Evolutionary conservation across 192 early-diverging fungal species (phyloP).

Genomic region (Rhizoclosmatium globosum): DNA sequence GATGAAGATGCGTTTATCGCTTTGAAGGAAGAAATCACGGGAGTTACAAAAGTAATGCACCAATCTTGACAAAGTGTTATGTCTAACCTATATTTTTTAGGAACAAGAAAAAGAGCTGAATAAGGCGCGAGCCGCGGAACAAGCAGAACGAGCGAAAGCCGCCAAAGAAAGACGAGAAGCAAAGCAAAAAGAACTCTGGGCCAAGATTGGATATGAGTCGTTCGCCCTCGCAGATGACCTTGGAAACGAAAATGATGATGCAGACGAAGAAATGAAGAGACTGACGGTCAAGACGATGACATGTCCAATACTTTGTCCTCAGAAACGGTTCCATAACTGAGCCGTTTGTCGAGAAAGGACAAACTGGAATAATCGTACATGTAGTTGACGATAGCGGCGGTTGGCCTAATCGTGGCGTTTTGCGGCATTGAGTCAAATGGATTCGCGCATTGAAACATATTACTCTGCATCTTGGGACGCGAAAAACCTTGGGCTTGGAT

Average conservation of each 20-base stretch:
- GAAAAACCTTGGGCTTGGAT: slow-evolving; percentile 27
- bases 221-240: slow-evolving; percentile 12
- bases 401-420: slow-evolving; percentile 37
- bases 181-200: slow-evolving; percentile 3
- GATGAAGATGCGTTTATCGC: slow-evolving; percentile 35
- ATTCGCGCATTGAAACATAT: slow-evolving; percentile 8
- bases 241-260: background rate
- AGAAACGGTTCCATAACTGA: slow-evolving; percentile 31
- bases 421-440: slow-evolving; percentile 26
- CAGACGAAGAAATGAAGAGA: slow-evolving; percentile 15
- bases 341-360: slow-evolving; percentile 3
- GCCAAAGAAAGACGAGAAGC: background rate
- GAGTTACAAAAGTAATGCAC: background rate
- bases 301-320: slow-evolving; percentile 3
- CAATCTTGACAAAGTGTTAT: too few relatives aligned
- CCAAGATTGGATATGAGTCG: slow-evolving; percentile 31
- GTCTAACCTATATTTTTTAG: slow-evolving; percentile 8
- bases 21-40: slow-evolving; percentile 18
- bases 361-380: slow-evolving; percentile 37
- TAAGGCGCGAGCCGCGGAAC: background rate
- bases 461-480: slow-evolving; percentile 10
- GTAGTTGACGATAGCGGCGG: slow-evolving; percentile 37
- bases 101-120: background rate
- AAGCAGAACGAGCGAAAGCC: background rate
- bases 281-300: slow-evolving; percentile 10